A percentile compares a stretch with the other conserved stretches of the same genome.
Evolutionary conservation across 2,329 filamentous ascomycete species (phyloP).

Genomic region (Penicillium sp.): DNA sequence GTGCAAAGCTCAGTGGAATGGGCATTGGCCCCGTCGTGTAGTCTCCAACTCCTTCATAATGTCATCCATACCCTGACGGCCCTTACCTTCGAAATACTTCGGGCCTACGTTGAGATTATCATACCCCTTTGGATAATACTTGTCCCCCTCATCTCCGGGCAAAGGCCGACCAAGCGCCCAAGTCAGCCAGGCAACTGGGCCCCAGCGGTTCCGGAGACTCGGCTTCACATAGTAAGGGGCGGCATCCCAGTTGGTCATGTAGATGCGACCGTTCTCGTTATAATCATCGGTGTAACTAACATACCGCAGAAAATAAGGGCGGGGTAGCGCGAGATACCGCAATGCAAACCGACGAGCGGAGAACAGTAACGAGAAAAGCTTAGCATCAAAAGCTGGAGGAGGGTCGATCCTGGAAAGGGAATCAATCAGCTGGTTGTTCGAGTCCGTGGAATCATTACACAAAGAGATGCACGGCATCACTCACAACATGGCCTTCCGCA

Average conservation of each 20-base stretch:
- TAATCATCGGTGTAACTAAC: constrained; percentile 38
- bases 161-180: constrained; percentile 40
- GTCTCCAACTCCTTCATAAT: constrained; percentile 24
- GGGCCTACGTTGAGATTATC: constrained; percentile 54
- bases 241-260: constrained; percentile 47
- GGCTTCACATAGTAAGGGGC: constrained; percentile 58
- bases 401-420: no score
- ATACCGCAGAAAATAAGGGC: constrained; percentile 32
- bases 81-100: constrained; percentile 44
- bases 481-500: constrained; percentile 59
- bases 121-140: constrained; percentile 44
- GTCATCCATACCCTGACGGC: no score
- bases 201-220: constrained; percentile 56
- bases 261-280: constrained; percentile 49
- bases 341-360: no score
- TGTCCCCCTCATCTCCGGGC: constrained; percentile 43
- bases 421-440: no score
- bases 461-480: no score
- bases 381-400: no score
- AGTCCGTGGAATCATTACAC: no score
- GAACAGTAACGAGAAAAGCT: no score
- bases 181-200: constrained; percentile 46
- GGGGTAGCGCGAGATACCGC: no score
- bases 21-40: constrained; percentile 45
- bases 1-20: constrained; percentile 33